These are phyloP conservation scores for Penicillium taxi DNA, from an alignment of 495 filamentous ascomycete species.

Conservation along the genomic window DNA sequence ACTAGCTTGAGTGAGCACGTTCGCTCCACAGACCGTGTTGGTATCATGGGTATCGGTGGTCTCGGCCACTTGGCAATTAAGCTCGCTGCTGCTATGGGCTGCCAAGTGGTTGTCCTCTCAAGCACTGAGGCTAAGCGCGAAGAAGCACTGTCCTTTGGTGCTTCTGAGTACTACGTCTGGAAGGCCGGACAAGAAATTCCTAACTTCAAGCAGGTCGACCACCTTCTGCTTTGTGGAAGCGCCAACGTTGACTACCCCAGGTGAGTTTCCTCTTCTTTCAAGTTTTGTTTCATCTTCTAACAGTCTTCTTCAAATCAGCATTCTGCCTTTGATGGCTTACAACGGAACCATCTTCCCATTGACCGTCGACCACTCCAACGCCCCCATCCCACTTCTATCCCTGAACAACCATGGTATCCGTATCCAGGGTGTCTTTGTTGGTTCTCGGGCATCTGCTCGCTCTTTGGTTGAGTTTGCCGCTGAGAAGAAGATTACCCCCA, in stretches of 20 bases:
- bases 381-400: conserved; percentile 39
- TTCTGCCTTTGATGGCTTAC: conserved; percentile 34
- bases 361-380: conserved; percentile 37
- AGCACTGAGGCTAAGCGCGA: conserved; percentile 44
- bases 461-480: conserved; percentile 49
- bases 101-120: conserved; percentile 50
- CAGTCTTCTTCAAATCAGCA: conserved; percentile 4
- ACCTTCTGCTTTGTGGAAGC: conserved; percentile 24
- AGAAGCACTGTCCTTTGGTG: conserved; percentile 47
- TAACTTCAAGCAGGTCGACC: conserved; percentile 25
- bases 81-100: conserved; percentile 51
- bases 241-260: conserved; percentile 22
- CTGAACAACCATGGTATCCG: conserved; percentile 39
- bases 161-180: conserved; percentile 43
- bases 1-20: conserved; percentile 36
- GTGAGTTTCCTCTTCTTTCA: conserved; percentile 7
- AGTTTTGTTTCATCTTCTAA: neutral
- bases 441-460: conserved; percentile 35
- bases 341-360: conserved; percentile 45
- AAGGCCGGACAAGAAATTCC: conserved; percentile 12
- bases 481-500: conserved; percentile 44
- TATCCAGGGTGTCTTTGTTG: conserved; percentile 49
- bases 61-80: conserved; percentile 56
- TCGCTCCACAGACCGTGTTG: conserved; percentile 38
- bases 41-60: conserved; percentile 50